Evolutionary conservation across 768 basidiomycete genomes (phyloP), one percentile per base, ranked within the genome.

Genomic region (Dioszegia hungarica): DNA sequence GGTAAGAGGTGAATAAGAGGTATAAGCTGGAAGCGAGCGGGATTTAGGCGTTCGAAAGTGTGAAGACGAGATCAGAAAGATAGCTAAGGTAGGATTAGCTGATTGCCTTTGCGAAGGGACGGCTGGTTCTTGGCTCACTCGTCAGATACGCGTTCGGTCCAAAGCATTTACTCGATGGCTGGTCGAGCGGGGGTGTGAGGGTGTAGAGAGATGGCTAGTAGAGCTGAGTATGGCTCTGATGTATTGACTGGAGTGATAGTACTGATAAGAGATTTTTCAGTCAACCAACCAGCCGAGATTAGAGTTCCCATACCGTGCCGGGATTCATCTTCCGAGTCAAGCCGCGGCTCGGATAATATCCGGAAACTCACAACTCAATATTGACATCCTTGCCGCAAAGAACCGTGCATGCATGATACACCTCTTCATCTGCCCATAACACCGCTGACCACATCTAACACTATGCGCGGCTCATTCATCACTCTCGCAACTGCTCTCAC

Each of bases 101-200:
- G 12, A n/a, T n/a, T n/a, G n/a, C n/a, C n/a, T n/a, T n/a, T n/a
- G n/a, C n/a, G n/a, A n/a, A n/a, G n/a, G n/a, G n/a, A n/a, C 15
- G 39, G 8, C n/a, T 17, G 25, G 45, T 3, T 2, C 19, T 17
- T 8, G 33, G 66, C 73, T 63, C 54, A 75, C 73, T 75, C 73
- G 73, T 75, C 73, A 62, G 73, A 75, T 52, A 62, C 67, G 46
- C 73, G 65, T 68, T 73, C 63, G 31, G 61, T 57, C 71, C 71
- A 75, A 49, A 75, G 65, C 71, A 75, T 72, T 53, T 40, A 66
- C 68, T 24, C 24, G 31, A 25, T 8, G 38, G 49, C 25, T 10
- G 24, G 25, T 40, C 27, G 34, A 2, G 33, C 3, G 28, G 24
- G 34, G 22, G 36, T n/a, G n/a, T n/a, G 49, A 19, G 49, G 22